Percentiles rank a stretch among this genome's conserved stretches.
phyloP scores from a whole-genome alignment of 2,329 filamentous ascomycete species.

The Scytalidium lignicola region DNA sequence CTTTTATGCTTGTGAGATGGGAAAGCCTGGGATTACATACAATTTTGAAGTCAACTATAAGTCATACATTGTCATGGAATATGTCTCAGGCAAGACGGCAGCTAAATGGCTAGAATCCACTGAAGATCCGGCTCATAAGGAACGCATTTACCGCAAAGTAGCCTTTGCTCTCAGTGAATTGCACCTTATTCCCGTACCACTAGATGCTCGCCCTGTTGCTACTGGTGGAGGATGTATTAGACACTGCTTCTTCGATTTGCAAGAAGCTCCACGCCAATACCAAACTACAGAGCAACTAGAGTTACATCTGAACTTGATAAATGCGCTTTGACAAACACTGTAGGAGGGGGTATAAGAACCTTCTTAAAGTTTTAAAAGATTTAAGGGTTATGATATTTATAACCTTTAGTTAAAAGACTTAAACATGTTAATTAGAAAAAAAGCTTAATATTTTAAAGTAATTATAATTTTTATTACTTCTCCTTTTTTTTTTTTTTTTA shows the following conservation, averaged over 20 bases:
- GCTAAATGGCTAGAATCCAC: neutral
- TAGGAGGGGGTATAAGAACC: too few relatives aligned
- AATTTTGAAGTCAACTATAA: too few relatives aligned
- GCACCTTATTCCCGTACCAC: slow-evolving; percentile 14
- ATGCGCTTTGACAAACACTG: too few relatives aligned
- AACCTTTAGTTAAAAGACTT: too few relatives aligned
- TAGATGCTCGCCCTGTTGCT: slow-evolving; percentile 3
- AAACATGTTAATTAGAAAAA: too few relatives aligned
- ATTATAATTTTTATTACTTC: too few relatives aligned
- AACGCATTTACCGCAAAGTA: slow-evolving; percentile 9
- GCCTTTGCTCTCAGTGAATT: slow-evolving; percentile 12
- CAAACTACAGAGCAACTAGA: slow-evolving; percentile 13
- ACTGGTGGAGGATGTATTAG: neutral
- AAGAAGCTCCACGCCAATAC: slow-evolving; percentile 10
- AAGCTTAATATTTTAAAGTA: too few relatives aligned
- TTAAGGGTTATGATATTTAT: too few relatives aligned
- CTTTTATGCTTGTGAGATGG: too few relatives aligned
- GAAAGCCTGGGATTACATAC: too few relatives aligned
- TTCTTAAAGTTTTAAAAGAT: too few relatives aligned
- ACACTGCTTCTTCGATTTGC: slow-evolving; percentile 8
- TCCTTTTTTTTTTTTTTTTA: too few relatives aligned
- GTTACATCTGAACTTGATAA: slow-evolving; percentile 14
- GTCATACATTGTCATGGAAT: slow-evolving; percentile 1
- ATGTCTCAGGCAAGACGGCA: neutral
- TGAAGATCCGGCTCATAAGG: slow-evolving; percentile 7